These are phyloP conservation scores for Aspergillus sp. DNA, from an alignment of 2,329 filamentous ascomycete species.

Conservation along the genomic window DNA sequence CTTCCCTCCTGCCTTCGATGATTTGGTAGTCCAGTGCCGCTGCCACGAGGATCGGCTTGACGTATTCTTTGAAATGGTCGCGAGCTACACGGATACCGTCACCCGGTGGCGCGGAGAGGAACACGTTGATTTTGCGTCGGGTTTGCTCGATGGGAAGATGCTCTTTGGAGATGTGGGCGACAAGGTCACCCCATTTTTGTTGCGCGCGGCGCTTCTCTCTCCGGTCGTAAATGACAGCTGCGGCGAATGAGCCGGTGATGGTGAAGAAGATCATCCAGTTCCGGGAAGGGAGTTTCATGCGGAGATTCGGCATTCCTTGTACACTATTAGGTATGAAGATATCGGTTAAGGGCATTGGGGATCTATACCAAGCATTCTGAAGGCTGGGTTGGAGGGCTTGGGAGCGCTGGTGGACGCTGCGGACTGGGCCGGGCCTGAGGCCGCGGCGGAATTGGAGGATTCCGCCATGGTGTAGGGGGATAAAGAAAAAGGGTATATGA, in stretches of 20 bases:
- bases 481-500: neutral
- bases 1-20: constrained; percentile 85
- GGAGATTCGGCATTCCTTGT: constrained; percentile 77
- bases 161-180: constrained; percentile 80
- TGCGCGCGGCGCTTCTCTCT: constrained; percentile 84
- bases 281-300: constrained; percentile 82
- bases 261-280: constrained; percentile 97
- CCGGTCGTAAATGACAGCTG: constrained; percentile 86
- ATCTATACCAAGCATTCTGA: constrained; percentile 66
- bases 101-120: constrained; percentile 80
- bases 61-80: constrained; percentile 93
- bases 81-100: constrained; percentile 83
- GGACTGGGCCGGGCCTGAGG: constrained; percentile 40
- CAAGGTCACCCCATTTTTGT: constrained; percentile 80
- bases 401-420: constrained; percentile 17
- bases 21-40: constrained; percentile 96
- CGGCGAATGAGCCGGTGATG: constrained; percentile 73
- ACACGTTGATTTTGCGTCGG: constrained; percentile 82
- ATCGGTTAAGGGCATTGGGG: neutral
- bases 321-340: neutral
- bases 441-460: constrained; percentile 36
- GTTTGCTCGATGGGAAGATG: constrained; percentile 71
- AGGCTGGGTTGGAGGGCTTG: constrained; percentile 65
- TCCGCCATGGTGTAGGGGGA: constrained; percentile 37
- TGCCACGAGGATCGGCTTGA: constrained; percentile 87